These are phyloP conservation scores for Flaveria brownii DNA, from an alignment of 129 eudicot species.

Conservation along the genomic window DNA sequence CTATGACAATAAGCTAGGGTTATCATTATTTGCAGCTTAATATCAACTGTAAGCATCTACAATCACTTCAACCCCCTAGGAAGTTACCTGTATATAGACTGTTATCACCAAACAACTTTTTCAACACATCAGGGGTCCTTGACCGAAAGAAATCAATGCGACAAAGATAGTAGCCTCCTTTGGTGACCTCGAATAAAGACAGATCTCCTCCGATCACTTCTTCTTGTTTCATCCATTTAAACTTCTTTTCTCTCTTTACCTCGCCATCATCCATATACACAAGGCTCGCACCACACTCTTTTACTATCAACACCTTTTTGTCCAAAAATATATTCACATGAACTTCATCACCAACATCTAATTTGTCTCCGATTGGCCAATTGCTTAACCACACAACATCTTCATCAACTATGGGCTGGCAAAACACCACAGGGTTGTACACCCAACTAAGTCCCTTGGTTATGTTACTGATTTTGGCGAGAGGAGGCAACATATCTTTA, in stretches of 20 bases:
- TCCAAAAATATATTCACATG: conserved; percentile 11
- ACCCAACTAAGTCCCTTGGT: conserved; percentile 3
- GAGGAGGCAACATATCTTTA: neutral
- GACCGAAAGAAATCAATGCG: neutral
- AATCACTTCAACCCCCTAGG: neutral
- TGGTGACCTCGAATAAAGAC: neutral
- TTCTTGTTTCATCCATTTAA: neutral
- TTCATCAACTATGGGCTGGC: conserved; percentile 12
- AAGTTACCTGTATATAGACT: neutral
- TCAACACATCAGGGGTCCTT: conserved; percentile 3
- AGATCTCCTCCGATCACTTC: conserved; percentile 11
- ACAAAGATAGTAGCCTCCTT: conserved; percentile 9
- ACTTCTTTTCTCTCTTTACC: neutral
- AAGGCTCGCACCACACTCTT: conserved; percentile 25
- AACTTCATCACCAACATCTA: conserved; percentile 28
- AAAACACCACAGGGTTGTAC: conserved; percentile 26
- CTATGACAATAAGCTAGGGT: neutral
- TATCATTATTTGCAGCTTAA: neutral
- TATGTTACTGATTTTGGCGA: conserved; percentile 14
- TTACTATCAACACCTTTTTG: neutral
- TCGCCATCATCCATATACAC: conserved; percentile 18
- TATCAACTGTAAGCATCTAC: neutral
- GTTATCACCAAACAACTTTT: conserved; percentile 7
- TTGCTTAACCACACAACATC: conserved; percentile 21
- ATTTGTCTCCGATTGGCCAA: conserved; percentile 23